Evolutionary conservation across 805 yeast species (phyloP), one percentile per base, ranked within the genome.

Genomic region (Lipomyces sp.): DNA sequence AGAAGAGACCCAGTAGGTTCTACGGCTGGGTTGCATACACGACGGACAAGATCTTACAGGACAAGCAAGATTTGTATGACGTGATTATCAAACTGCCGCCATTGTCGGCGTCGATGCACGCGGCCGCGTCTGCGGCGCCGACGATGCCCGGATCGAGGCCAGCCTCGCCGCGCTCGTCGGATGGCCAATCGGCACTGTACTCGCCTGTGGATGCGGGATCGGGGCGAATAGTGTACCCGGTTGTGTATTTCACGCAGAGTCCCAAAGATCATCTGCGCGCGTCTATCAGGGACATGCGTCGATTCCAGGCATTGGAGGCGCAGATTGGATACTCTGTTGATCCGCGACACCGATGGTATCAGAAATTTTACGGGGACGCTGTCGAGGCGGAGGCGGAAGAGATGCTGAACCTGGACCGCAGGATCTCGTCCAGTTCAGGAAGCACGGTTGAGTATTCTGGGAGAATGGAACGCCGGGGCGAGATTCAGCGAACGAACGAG

Each of bases 11-110:
- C 4, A 52, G 53, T 18, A 47, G 47, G 28, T 49, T 51, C 23
- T 47, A 52, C 19, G 39, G 65, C 43, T 56, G 40, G 59, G 51
- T 40, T 38, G 59, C 57, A 39, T 54, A 21, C 43, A 39, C 61
- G 19, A 51, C 58, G 23, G 58, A 54, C 42, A 52, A 52, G 35
- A 35, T 54, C 14, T 39, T 54, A 16, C 39, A 33, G 35, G 52
- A 48, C 29, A 54, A 54, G 35, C 14, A 19, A 13, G 47, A 48
- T 34, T 29, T 54, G 35, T 54, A 32, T 26, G 58, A 54, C 33
- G 46, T 54, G 11, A 26, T 54, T 5, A 40, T 54, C 11, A 39
- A 45, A 39, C 44, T 54, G 23, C 58, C 58, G 8, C 57, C 57
- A 22, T 21, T 45, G 21, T 13, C 48, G 10, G 50, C 57, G 5